phyloP scores from a whole-genome alignment of 805 yeast species.

The Yarrowia divulgata region DNA sequence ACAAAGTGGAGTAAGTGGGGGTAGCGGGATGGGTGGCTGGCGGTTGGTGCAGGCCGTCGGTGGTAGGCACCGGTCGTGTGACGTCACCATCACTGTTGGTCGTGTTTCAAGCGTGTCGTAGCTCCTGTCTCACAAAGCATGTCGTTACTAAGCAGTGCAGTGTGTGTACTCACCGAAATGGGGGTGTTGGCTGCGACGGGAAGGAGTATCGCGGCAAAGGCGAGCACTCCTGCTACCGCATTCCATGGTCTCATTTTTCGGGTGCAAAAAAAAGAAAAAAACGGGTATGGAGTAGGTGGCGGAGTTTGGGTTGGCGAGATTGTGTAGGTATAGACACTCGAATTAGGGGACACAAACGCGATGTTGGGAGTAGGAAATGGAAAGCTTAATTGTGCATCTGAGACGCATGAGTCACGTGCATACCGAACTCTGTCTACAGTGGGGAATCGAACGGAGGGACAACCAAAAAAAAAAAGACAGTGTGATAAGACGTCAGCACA shows the following conservation, averaged over 20 bases:
- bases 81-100: conserved; percentile 11
- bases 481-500: too few species aligned
- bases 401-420: background rate
- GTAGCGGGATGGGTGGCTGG: too few species aligned
- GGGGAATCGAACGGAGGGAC: background rate
- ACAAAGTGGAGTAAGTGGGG: too few species aligned
- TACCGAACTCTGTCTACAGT: background rate
- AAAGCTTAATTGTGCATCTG: background rate
- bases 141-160: conserved; percentile 8
- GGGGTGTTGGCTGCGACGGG: background rate
- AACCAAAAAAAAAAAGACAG: too few species aligned
- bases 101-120: background rate
- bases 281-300: background rate
- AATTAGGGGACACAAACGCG: conserved; percentile 17
- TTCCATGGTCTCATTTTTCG: conserved; percentile 4
- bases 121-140: background rate
- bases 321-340: background rate
- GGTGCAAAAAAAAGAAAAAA: conserved; percentile 5
- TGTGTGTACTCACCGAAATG: conserved; percentile 5
- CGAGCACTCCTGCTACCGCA: background rate
- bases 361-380: background rate
- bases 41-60: too few species aligned
- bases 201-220: background rate
- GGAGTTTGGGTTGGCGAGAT: background rate
- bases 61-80: background rate